A percentile compares a stretch with the other conserved stretches of the same genome.
phyloP scores from a whole-genome alignment of 441 rosid genomes.

The Hypseocharis bilobata region DNA sequence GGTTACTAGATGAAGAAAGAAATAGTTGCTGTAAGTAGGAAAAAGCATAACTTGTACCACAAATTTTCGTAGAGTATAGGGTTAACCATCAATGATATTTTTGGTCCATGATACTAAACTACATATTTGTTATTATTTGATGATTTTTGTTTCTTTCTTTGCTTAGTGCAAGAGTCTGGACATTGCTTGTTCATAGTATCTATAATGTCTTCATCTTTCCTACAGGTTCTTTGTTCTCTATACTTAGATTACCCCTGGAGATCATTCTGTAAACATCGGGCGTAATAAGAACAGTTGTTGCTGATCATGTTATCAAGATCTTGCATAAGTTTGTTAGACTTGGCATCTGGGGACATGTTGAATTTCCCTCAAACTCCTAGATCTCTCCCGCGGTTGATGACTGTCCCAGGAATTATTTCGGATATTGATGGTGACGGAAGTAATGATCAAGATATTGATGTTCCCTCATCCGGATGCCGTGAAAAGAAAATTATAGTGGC shows the following conservation, averaged over 20 bases:
- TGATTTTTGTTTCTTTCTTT: constrained; percentile 2
- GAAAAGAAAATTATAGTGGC: constrained; percentile 56
- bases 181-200: not conserved
- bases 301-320: constrained; percentile 54
- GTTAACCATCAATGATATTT: too few relatives aligned
- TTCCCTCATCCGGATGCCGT: constrained; percentile 19
- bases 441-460: constrained; percentile 29
- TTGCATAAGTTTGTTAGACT: constrained; percentile 52
- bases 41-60: not conserved
- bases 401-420: constrained; percentile 45
- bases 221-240: constrained; percentile 26
- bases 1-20: not conserved
- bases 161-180: not conserved
- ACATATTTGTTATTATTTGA: not conserved
- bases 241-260: not conserved
- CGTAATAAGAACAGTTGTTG: not conserved
- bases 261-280: not conserved
- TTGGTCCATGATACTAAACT: not conserved
- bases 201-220: constrained; percentile 3
- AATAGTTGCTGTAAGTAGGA: not conserved
- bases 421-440: constrained; percentile 35
- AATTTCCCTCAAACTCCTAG: constrained; percentile 44
- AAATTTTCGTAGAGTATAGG: too few relatives aligned
- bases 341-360: constrained; percentile 46
- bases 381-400: constrained; percentile 49